Base-by-base conservation (phyloP, 1,284 basidiomycete species). In the Papiliotrema fonsecae region DNA sequence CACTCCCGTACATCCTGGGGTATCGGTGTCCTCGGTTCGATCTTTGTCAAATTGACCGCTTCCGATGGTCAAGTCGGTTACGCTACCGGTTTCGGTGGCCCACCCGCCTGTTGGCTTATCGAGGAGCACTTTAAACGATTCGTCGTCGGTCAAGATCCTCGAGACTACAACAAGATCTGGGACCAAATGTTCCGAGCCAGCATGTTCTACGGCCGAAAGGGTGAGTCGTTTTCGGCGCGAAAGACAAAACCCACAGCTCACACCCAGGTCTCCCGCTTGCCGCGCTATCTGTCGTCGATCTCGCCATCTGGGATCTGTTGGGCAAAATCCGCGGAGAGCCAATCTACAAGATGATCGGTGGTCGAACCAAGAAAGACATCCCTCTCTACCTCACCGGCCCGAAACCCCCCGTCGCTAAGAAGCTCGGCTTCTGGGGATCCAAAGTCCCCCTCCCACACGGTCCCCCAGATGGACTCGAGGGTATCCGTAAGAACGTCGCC, bases 271-370 rank as follows among this genome's bases (percentile, higher is more conserved):
- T 79, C 13, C 73, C 77, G 9, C 65, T 79, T 24, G 77, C 77
- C 5, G 77, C 75, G 21, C 71, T 77, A 49, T 76, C 73, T 13
- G 83, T 81, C 4, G 81, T 76, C 54, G 73, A 75, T 48, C 62
- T 74, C 26, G 78, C 79, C 25, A 70, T 80, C 49, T 79, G 78
- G 79, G 79, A 80, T 57, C 68, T 79, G 1, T 59, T 79, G 16
- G 79, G 79, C 47, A 79, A 79, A 65, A 74, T 80, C 52, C 75
- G 79, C 26, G 67, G 68, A 21, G 78, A 80, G 64, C 79, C 79
- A 2, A 75, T 80, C 49, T 79, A 79, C 73, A 78, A 79, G 69
- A 76, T 79, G 74, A 80, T 79, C 53, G 79, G 78, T 30, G 78
- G 78, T 6, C 62, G 69, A 28, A 77, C 75, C 43, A 77, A 77